Evolutionary conservation across 768 basidiomycete genomes (phyloP).

Genomic region (Rhodotorula toruloides): DNA sequence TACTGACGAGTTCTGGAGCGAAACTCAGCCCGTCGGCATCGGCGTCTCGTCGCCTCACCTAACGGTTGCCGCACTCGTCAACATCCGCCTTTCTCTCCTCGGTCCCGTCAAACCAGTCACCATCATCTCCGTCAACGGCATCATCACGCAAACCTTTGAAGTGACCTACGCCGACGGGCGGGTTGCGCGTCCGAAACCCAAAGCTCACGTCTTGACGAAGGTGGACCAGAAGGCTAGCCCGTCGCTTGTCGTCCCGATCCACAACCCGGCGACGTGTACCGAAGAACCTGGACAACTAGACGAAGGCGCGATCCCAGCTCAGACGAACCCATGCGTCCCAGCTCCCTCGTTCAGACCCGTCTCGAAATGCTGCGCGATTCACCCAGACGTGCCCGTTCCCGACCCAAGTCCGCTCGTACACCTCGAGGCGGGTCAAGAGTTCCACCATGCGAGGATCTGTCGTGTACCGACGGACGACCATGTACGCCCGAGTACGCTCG

Average conservation of each 20-base stretch:
- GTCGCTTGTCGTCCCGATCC: not conserved
- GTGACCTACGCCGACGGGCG: slow-evolving; percentile 10
- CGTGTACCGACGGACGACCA: slow-evolving; percentile 31
- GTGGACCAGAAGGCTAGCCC: slow-evolving; percentile 17
- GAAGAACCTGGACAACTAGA: not conserved
- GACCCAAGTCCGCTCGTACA: slow-evolving; percentile 17
- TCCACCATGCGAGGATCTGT: slow-evolving; percentile 17
- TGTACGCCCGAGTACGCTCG: slow-evolving; percentile 27
- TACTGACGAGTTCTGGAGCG: no score
- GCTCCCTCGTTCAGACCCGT: not conserved
- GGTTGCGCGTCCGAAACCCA: slow-evolving; percentile 7
- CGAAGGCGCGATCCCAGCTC: not conserved
- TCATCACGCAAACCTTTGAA: slow-evolving; percentile 11
- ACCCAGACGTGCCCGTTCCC: slow-evolving; percentile 10
- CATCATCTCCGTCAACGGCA: slow-evolving; percentile 21
- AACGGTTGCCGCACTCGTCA: slow-evolving; percentile 24
- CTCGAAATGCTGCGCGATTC: not conserved
- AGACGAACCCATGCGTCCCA: no score
- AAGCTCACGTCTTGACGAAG: slow-evolving; percentile 1
- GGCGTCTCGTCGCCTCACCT: slow-evolving; percentile 28
- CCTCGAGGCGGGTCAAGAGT: not conserved
- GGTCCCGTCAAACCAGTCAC: slow-evolving; percentile 1
- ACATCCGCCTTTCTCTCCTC: slow-evolving; percentile 22
- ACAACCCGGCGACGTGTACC: slow-evolving; percentile 10
- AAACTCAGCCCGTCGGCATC: slow-evolving; percentile 26